Conservation (phyloP, 2,329 filamentous ascomycete genomes). For the Diaporthe sp. region DNA sequence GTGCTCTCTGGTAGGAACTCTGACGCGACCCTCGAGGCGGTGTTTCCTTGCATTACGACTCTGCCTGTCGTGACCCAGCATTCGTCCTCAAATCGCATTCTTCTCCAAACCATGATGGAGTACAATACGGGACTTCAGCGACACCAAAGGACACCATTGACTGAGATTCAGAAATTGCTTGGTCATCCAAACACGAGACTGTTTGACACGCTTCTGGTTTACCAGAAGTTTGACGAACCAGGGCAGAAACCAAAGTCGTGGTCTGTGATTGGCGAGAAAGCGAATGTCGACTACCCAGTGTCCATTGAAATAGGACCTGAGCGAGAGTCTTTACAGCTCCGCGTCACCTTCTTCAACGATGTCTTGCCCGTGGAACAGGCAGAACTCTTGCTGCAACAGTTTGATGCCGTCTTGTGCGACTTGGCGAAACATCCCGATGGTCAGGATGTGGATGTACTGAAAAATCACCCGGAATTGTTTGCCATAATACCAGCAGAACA, state of each 20-base stretch:
- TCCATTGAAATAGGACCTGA: constrained; percentile 83
- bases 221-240: constrained; percentile 71
- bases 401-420: constrained; percentile 75
- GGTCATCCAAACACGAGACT: constrained; percentile 74
- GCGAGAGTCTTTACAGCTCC: constrained; percentile 66
- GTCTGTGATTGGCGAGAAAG: constrained; percentile 74
- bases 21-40: constrained; percentile 68
- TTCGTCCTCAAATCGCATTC: constrained; percentile 63
- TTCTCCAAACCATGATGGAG: constrained; percentile 74
- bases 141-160: constrained; percentile 79
- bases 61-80: constrained; percentile 78
- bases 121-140: constrained; percentile 75
- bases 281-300: constrained; percentile 81
- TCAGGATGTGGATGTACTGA: constrained; percentile 55
- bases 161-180: constrained; percentile 79
- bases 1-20: constrained; percentile 82
- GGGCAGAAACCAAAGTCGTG: constrained; percentile 59
- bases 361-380: constrained; percentile 79
- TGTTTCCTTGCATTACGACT: constrained; percentile 87
- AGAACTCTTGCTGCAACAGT: constrained; percentile 75
- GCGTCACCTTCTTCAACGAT: constrained; percentile 75
- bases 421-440: constrained; percentile 65
- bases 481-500: constrained; percentile 76
- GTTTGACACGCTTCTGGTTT: constrained; percentile 89
- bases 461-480: constrained; percentile 59